phyloP scores from a whole-genome alignment of 176 grass and related monocot species.

The Carex cristatella region DNA sequence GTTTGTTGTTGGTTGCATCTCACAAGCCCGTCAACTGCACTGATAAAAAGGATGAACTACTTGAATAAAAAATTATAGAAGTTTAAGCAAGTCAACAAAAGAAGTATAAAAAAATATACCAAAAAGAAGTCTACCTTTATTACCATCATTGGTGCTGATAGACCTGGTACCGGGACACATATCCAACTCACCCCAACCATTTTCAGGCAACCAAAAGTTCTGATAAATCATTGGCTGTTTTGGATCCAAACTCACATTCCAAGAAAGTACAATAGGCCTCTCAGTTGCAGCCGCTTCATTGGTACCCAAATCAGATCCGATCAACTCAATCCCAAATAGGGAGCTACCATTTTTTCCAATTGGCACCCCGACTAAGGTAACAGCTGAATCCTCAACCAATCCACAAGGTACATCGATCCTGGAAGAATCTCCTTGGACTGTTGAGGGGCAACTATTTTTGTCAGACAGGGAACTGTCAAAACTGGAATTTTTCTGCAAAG shows the following conservation, averaged over 20 bases:
- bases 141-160: slow-evolving; percentile 15
- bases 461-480: neutral
- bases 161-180: slow-evolving; percentile 36
- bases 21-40: slow-evolving; percentile 64
- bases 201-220: slow-evolving; percentile 48
- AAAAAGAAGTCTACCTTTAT: slow-evolving; percentile 15
- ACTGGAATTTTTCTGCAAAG: neutral
- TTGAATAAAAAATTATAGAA: slow-evolving; percentile 17
- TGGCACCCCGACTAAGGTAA: slow-evolving; percentile 57
- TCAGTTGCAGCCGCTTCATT: neutral
- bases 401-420: slow-evolving; percentile 52
- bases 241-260: slow-evolving; percentile 58
- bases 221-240: slow-evolving; percentile 47
- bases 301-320: slow-evolving; percentile 31
- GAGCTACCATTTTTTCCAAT: slow-evolving; percentile 28
- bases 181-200: slow-evolving; percentile 54
- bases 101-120: slow-evolving; percentile 1
- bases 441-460: slow-evolving; percentile 28
- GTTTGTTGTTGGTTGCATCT: slow-evolving; percentile 65
- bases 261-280: slow-evolving; percentile 43
- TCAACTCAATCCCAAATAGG: slow-evolving; percentile 50
- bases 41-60: slow-evolving; percentile 31
- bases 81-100: neutral
- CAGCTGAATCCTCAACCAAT: slow-evolving; percentile 49
- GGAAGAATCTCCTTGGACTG: slow-evolving; percentile 26